Evolutionary conservation across 78 protist species (phyloP).

Genomic region (Abeoforma whisleri): DNA sequence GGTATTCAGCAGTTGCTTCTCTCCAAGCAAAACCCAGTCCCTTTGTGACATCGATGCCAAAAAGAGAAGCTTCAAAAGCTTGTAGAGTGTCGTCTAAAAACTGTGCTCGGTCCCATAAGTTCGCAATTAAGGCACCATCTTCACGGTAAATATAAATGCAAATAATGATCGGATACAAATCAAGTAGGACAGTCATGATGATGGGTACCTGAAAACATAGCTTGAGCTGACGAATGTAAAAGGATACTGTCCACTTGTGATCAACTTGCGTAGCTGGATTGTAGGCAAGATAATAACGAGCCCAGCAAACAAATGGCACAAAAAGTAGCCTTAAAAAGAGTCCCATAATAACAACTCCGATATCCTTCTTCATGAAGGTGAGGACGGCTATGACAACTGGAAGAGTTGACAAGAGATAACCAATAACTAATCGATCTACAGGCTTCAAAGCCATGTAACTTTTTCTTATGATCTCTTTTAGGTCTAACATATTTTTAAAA

Average conservation of each 20-base stretch:
- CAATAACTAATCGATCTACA: background rate
- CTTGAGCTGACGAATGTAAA: background rate
- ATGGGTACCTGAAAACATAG: background rate
- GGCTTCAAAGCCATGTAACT: conserved; percentile 23
- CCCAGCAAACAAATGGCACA: conserved; percentile 1
- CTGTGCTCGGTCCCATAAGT: background rate
- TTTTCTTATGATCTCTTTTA: background rate
- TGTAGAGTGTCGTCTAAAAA: background rate
- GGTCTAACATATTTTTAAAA: background rate
- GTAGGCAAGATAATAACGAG: conserved; percentile 12
- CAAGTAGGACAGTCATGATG: background rate
- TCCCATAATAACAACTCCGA: conserved; percentile 3
- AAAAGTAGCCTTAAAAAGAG: conserved; percentile 3
- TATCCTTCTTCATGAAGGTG: background rate
- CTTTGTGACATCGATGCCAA: conserved; percentile 16
- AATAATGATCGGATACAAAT: background rate
- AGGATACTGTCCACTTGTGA: background rate
- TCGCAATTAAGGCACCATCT: conserved; percentile 24
- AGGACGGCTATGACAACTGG: background rate
- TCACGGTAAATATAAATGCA: conserved; percentile 34
- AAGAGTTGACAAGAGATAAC: background rate
- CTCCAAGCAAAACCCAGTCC: conserved; percentile 17
- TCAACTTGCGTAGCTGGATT: background rate
- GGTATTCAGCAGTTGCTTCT: background rate
- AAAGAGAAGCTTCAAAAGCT: conserved; percentile 10